Evolutionary conservation across 352 stramenopile species (phyloP).

Genomic region (Phytophthora nicotianae): DNA sequence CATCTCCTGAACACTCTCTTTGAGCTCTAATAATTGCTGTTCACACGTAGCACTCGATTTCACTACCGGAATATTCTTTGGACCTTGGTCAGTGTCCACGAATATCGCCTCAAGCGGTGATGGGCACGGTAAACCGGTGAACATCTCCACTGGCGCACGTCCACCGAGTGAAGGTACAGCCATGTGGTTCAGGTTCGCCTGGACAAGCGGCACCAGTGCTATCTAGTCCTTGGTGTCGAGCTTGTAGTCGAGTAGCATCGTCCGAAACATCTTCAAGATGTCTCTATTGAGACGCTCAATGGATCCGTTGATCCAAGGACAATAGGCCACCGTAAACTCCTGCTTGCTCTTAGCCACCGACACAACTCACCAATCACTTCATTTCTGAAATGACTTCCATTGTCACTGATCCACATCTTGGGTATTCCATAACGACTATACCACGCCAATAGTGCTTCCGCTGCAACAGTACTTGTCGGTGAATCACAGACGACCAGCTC

Average conservation of each 20-base stretch:
- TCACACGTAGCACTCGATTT: neutral
- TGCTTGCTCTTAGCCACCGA: neutral
- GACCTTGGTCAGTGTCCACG: neutral
- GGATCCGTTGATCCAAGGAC: neutral
- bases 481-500: neutral
- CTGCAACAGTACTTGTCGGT: slow-evolving; percentile 1
- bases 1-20: neutral
- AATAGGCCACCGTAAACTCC: neutral
- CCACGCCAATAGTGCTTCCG: neutral
- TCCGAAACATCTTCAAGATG: neutral
- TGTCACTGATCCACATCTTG: neutral
- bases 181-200: slow-evolving; percentile 39
- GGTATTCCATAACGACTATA: neutral
- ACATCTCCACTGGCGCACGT: slow-evolving; percentile 23
- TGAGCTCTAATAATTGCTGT: neutral
- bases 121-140: slow-evolving; percentile 11
- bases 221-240: slow-evolving; percentile 6
- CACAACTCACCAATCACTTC: slow-evolving; percentile 2
- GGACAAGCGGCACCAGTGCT: slow-evolving; percentile 22
- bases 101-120: neutral
- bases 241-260: neutral
- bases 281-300: neutral
- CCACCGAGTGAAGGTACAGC: slow-evolving; percentile 25
- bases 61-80: neutral
- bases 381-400: slow-evolving; percentile 1